Base-by-base conservation (phyloP, 768 basidiomycete species). In the Gloeostereum incarnatum region DNA sequence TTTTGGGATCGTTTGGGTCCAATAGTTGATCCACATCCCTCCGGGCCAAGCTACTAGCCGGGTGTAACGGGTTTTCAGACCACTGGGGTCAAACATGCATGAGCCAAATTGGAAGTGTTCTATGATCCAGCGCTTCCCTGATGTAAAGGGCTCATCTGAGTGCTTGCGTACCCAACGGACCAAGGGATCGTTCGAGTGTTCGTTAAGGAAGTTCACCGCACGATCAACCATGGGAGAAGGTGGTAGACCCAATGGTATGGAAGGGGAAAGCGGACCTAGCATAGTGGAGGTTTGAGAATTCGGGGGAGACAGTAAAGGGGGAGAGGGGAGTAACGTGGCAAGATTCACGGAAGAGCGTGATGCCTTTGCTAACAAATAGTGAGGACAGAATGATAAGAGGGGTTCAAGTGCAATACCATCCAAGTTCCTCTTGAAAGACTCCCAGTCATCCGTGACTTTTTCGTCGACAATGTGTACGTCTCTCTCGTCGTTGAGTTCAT, bases 11-110 rank as follows among this genome's bases (percentile, higher is more conserved):
- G 73, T 73, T 36, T 65, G 58, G n/a, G 73, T 77, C 71, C 71
- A 79, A 45, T 73, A 78, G 50, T 76, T 76, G 8, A 73, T 54
- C 76, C 75, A 78, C 24, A 66, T 31, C 3, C 70, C 71, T n/a
- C 66, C 62, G 24, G 58, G 46, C 74, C 76, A 77, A 0, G 45
- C 52, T 5, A 70, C 66, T 13, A 79, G 55, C 9, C 45, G 52
- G 8, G 53, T 45, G 47, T 78, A 79, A n/a, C 76, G 67, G 4
- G 59, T 55, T 36, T 62, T 63, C 29, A 79, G 53, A 0, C 65
- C 71, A 5, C 47, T 48, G 0, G 73, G 71, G 44, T 78, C 75
- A 48, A 78, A 74, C 71, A 78, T 73, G 48, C 65, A 69, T 5
- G 58, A 55, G 3, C 74, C 73, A 43, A 78, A 78, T 49, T 79